A percentile compares a stretch with the other conserved stretches of the same genome.
Evolutionary conservation across 176 grass and related monocot genomes (phyloP).

Genomic region (Olyra latifolia): DNA sequence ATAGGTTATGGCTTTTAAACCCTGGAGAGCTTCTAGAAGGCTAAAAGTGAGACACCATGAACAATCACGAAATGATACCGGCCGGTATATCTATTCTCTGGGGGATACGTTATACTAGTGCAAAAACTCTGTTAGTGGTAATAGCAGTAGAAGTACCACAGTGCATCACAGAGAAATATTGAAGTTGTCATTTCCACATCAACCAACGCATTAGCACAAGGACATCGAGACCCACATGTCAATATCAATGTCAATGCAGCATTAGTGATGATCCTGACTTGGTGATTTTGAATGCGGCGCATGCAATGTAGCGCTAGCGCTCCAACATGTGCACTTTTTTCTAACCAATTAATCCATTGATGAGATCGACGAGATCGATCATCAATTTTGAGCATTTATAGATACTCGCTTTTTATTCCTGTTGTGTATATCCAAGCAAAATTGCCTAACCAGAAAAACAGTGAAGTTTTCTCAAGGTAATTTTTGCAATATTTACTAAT

Average conservation of each 20-base stretch:
- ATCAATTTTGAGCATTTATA: not conserved
- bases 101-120: not conserved
- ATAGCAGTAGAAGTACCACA: not conserved
- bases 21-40: not conserved
- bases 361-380: not conserved
- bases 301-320: not conserved
- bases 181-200: constrained; percentile 38
- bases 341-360: not conserved
- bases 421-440: not conserved
- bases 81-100: not conserved
- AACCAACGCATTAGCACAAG: constrained; percentile 14
- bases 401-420: not conserved
- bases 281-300: not conserved
- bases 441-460: not conserved
- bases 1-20: too few species aligned
- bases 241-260: constrained; percentile 32
- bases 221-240: constrained; percentile 23
- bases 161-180: constrained; percentile 14
- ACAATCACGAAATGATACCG: constrained; percentile 18
- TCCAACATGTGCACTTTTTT: not conserved
- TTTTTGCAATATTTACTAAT: not conserved
- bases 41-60: constrained; percentile 17
- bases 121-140: not conserved
- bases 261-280: constrained; percentile 34
- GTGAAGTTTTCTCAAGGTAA: not conserved